Conservation (phyloP, 2,329 filamentous ascomycete genomes). For the Sclerotinia minor region DNA sequence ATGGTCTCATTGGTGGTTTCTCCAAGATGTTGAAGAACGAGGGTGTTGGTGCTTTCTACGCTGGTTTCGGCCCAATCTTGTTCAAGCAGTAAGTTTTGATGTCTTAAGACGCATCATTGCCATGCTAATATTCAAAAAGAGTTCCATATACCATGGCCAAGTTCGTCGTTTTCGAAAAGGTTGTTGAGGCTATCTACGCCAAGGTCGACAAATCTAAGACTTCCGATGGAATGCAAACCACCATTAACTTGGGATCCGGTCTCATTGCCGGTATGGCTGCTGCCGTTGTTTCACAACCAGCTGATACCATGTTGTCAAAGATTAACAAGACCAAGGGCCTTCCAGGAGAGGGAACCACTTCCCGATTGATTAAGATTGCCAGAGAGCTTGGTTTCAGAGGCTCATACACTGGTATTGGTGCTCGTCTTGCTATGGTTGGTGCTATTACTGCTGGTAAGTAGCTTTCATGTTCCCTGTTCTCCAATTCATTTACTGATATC, state of each 20-base stretch:
- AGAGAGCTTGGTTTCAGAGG: conserved; percentile 81
- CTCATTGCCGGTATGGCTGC: conserved; percentile 81
- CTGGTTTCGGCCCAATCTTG: conserved; percentile 83
- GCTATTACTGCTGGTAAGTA: conserved; percentile 25
- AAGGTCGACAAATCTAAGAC: conserved; percentile 68
- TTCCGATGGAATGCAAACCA: conserved; percentile 69
- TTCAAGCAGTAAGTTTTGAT: conserved; percentile 68
- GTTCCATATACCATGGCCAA: conserved; percentile 94
- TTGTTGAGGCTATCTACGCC: conserved; percentile 71
- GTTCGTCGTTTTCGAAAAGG: conserved; percentile 93
- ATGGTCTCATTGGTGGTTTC: conserved; percentile 76
- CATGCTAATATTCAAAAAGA: conserved; percentile 43
- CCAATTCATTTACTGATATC: neutral
- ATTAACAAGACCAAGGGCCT: conserved; percentile 94
- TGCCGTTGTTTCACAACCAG: conserved; percentile 83
- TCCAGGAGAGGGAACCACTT: conserved; percentile 79
- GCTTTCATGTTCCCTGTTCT: too few species aligned
- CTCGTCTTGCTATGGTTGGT: conserved; percentile 48
- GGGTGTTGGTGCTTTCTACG: conserved; percentile 85
- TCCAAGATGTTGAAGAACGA: conserved; percentile 80
- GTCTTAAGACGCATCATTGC: neutral
- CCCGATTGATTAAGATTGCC: conserved; percentile 82
- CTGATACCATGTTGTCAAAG: conserved; percentile 92
- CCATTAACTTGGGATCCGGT: conserved; percentile 78
- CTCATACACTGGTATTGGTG: conserved; percentile 78